These are phyloP conservation scores for Exophiala spinifera DNA, from an alignment of 2,329 filamentous ascomycete species.

Conservation along the genomic window DNA sequence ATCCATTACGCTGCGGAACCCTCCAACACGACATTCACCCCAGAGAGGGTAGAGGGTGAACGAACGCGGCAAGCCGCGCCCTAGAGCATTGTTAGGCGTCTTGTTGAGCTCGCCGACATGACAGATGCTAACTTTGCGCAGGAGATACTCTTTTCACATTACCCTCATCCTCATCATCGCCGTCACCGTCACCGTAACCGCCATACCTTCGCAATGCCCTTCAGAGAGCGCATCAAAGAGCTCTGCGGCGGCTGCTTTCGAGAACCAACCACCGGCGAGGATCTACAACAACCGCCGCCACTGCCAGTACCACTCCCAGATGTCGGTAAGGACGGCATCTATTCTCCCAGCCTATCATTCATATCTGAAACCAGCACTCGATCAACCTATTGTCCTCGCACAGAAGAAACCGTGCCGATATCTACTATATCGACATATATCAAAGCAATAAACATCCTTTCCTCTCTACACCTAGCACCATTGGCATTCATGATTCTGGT, in stretches of 20 bases:
- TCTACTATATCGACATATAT: too few relatives aligned
- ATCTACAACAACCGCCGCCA: not conserved
- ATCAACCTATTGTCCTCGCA: too few relatives aligned
- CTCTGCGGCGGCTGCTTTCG: not conserved
- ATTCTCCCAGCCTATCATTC: too few relatives aligned
- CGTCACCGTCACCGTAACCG: too few relatives aligned
- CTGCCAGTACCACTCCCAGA: not conserved
- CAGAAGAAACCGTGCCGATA: too few relatives aligned
- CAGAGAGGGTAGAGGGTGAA: not conserved
- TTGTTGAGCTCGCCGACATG: too few relatives aligned
- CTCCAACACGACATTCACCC: not conserved
- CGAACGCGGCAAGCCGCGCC: not conserved
- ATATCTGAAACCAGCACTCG: not conserved
- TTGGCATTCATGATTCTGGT: not conserved
- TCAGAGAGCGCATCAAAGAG: slow-evolving; percentile 5
- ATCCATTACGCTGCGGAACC: not conserved
- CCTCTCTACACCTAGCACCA: not conserved
- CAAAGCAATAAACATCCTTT: not conserved
- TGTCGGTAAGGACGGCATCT: not conserved
- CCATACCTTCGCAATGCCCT: slow-evolving; percentile 3
- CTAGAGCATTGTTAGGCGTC: too few relatives aligned
- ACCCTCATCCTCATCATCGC: too few relatives aligned
- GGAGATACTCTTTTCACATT: not conserved
- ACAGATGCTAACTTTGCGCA: not conserved
- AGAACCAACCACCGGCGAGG: not conserved